Percentiles rank a stretch among this genome's conserved stretches.
Conservation (phyloP, 163 green algal species). For the Picocystis sp. region DNA sequence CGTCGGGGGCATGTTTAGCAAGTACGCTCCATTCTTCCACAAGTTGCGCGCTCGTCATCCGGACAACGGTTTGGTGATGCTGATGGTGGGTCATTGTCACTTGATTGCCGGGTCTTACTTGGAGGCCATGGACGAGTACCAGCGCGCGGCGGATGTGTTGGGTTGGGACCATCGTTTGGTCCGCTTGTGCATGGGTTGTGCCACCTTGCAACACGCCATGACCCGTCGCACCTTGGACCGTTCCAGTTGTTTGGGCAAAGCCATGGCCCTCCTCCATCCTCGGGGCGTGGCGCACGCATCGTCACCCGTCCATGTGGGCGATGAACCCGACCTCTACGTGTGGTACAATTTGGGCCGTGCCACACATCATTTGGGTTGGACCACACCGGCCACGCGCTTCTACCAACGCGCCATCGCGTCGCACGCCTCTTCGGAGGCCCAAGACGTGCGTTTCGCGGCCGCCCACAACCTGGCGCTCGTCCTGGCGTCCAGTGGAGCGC, state of each 20-base stretch:
- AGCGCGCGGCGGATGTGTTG: conserved; percentile 32
- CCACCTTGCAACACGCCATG: conserved; percentile 16
- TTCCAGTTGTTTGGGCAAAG: conserved; percentile 34
- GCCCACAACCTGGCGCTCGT: conserved; percentile 72
- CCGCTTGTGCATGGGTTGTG: conserved; percentile 42
- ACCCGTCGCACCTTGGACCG: conserved; percentile 25
- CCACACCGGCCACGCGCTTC: conserved; percentile 51
- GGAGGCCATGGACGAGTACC: conserved; percentile 41
- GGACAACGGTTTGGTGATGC: conserved; percentile 39
- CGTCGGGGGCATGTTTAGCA: conserved; percentile 10
- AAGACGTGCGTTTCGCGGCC: conserved; percentile 5
- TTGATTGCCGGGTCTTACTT: conserved; percentile 15
- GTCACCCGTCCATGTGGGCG: too few relatives aligned
- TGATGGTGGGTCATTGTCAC: conserved; percentile 24
- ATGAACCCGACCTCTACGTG: conserved; percentile 25
- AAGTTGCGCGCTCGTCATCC: conserved; percentile 21
- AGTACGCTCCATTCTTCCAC: conserved; percentile 18
- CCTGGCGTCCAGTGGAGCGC: conserved; percentile 41
- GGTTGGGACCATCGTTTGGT: conserved; percentile 38
- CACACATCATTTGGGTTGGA: conserved; percentile 60
- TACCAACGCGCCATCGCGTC: conserved; percentile 40
- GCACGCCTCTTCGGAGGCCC: not conserved
- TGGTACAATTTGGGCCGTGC: conserved; percentile 72
- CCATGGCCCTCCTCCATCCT: conserved; percentile 51
- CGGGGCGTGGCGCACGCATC: conserved; percentile 1